Conservation (phyloP, 805 yeast species). For the Saturnispora sekii region DNA sequence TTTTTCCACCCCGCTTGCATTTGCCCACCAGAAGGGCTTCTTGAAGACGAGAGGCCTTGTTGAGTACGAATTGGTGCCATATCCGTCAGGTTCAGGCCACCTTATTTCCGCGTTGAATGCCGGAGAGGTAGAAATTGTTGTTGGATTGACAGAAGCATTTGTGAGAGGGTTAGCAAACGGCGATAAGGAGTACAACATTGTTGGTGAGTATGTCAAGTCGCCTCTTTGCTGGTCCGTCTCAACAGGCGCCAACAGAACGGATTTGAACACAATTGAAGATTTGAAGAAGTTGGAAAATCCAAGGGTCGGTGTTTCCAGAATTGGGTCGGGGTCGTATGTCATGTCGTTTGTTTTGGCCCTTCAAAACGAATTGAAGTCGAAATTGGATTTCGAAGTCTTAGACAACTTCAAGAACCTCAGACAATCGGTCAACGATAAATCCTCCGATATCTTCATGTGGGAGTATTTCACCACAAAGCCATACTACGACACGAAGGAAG, state of each 20-base stretch:
- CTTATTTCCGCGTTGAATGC: constrained; percentile 62
- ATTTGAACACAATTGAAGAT: constrained; percentile 40
- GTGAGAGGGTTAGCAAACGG: constrained; percentile 75
- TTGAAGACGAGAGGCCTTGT: constrained; percentile 40
- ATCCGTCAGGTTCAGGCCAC: constrained; percentile 83
- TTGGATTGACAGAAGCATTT: constrained; percentile 89
- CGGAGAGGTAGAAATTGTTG: constrained; percentile 63
- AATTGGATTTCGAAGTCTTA: constrained; percentile 41
- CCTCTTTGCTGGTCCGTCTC: constrained; percentile 89
- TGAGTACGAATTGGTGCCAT: constrained; percentile 51
- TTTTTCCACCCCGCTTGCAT: constrained; percentile 75
- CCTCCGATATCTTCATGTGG: constrained; percentile 90
- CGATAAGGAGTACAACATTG: constrained; percentile 45
- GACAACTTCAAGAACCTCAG: constrained; percentile 68
- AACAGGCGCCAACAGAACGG: constrained; percentile 57
- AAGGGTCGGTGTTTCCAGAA: constrained; percentile 71
- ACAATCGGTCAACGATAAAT: constrained; percentile 58
- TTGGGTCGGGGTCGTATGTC: constrained; percentile 87
- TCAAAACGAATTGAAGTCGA: constrained; percentile 41
- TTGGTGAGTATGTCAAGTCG: constrained; percentile 77
- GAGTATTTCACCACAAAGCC: constrained; percentile 83
- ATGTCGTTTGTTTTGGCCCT: constrained; percentile 81
- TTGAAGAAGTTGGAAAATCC: constrained; percentile 36
- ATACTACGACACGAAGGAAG: constrained; percentile 71
- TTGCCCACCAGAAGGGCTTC: constrained; percentile 54